These are phyloP conservation scores for Cercospora sp. DNA, from an alignment of 2,329 filamentous ascomycete species.

Conservation along the genomic window DNA sequence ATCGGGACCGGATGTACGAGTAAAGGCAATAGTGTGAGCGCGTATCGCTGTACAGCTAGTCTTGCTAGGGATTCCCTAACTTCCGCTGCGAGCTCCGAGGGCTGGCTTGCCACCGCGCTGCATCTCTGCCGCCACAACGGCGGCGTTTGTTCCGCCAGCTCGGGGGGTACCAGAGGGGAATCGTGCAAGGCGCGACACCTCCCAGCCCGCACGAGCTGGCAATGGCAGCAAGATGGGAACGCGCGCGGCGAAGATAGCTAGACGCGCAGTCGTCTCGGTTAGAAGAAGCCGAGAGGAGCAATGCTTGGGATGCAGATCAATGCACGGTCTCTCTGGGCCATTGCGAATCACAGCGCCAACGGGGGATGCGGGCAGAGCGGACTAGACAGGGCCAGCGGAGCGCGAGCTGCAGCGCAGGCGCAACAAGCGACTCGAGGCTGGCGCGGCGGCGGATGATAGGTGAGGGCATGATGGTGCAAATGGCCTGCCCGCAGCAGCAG, in stretches of 20 bases:
- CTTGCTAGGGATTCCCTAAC: background rate
- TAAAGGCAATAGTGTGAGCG: background rate
- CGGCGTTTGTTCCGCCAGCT: background rate
- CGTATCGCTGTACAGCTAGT: background rate
- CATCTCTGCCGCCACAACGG: background rate
- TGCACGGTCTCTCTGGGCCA: constrained; percentile 7
- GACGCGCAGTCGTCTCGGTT: constrained; percentile 7
- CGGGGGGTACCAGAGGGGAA: background rate
- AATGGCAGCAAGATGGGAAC: background rate
- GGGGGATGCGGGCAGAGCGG: constrained; percentile 8
- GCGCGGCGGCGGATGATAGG: background rate
- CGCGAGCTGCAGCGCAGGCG: background rate
- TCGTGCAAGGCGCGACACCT: background rate
- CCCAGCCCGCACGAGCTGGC: background rate
- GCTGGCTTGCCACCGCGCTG: background rate
- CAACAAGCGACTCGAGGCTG: background rate
- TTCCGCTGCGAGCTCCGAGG: background rate
- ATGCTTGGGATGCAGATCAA: constrained; percentile 13
- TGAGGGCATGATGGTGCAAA: background rate
- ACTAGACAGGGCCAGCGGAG: constrained; percentile 8
- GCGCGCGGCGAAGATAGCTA: background rate
- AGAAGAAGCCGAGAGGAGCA: constrained; percentile 13
- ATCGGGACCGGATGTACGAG: background rate
- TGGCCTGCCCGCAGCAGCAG: background rate
- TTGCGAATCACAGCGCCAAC: constrained; percentile 10